Evolutionary conservation across 441 rosid species (phyloP).

Genomic region (Viola pubescens): DNA sequence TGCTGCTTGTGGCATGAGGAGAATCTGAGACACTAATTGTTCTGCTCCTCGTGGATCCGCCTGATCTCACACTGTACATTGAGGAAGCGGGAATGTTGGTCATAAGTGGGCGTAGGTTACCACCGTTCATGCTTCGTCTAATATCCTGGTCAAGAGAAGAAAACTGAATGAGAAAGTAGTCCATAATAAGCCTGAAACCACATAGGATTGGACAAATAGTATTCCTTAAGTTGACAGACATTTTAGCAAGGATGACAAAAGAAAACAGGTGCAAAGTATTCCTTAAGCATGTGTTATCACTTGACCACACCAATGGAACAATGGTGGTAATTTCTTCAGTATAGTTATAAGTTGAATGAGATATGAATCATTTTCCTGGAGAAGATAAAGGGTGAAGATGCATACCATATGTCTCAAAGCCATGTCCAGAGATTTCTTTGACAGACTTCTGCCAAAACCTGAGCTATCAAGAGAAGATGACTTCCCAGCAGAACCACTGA

Average conservation of each 20-base stretch:
- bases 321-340: too few species aligned
- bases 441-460: constrained; percentile 69
- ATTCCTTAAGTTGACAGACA: too few species aligned
- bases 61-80: constrained; percentile 62
- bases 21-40: constrained; percentile 51
- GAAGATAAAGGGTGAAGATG: neutral
- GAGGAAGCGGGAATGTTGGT: constrained; percentile 75
- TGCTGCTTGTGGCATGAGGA: constrained; percentile 62
- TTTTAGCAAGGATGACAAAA: too few species aligned
- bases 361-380: neutral
- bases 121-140: constrained; percentile 53
- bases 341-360: too few species aligned
- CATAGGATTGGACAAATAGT: too few species aligned
- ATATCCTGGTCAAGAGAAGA: constrained; percentile 46
- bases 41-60: constrained; percentile 42
- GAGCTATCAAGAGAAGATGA: constrained; percentile 40
- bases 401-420: constrained; percentile 81
- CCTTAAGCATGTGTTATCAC: too few species aligned
- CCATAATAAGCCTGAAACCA: neutral
- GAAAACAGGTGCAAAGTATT: too few species aligned
- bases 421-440: constrained; percentile 77
- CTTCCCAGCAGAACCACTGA: constrained; percentile 33
- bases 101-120: constrained; percentile 46
- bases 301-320: too few species aligned
- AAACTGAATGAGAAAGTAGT: neutral